Conservation (phyloP, 345 rosid genomes). For the Sonneratia alba region DNA sequence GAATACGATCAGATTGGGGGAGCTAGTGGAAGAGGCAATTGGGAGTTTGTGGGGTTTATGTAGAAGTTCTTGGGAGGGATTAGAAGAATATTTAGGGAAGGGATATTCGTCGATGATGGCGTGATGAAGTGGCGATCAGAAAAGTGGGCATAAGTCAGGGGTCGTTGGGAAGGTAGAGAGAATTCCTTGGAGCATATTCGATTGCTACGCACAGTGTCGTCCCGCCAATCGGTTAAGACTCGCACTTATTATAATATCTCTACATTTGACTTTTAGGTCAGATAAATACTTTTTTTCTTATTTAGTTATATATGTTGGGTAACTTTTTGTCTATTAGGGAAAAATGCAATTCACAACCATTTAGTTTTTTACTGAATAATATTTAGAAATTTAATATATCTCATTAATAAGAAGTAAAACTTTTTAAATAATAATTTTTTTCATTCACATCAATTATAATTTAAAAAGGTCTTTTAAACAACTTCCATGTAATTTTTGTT, state of each 20-base stretch:
- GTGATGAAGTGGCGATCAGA: constrained; percentile 40
- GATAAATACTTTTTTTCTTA: background rate
- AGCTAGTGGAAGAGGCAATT: background rate
- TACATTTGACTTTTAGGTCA: background rate
- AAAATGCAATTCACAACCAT: no score
- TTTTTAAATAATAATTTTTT: no score
- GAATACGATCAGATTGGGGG: background rate
- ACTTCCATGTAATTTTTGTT: no score
- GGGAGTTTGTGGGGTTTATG: background rate
- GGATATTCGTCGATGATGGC: constrained; percentile 49
- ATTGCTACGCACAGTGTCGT: constrained; percentile 4
- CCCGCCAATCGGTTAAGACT: background rate
- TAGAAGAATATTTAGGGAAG: constrained; percentile 31
- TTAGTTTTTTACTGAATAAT: no score
- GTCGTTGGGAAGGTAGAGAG: constrained; percentile 23
- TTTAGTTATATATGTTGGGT: no score
- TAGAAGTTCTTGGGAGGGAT: background rate
- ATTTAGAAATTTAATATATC: no score
- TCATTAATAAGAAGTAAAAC: no score
- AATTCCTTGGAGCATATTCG: constrained; percentile 48
- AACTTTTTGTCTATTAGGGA: no score
- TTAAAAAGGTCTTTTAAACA: no score
- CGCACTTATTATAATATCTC: background rate
- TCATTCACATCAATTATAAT: no score
- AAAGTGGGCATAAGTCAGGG: constrained; percentile 19